These are phyloP conservation scores for Usnea hakonensis DNA, from an alignment of 495 filamentous ascomycete genomes.

Conservation along the genomic window DNA sequence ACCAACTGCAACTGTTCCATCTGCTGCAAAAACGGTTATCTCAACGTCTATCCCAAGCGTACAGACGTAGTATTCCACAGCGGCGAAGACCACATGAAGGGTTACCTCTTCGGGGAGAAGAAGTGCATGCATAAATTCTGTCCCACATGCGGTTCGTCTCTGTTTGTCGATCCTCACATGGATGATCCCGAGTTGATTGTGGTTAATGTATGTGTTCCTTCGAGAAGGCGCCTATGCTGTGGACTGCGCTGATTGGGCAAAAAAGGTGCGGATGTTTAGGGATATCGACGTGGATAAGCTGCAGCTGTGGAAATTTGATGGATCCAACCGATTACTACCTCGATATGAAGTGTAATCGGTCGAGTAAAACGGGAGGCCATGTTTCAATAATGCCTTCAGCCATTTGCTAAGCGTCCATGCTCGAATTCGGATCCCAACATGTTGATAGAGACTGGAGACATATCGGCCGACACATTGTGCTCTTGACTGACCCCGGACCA, in stretches of 20 bases:
- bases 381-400: background rate
- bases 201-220: constrained; percentile 22
- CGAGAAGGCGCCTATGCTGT: background rate
- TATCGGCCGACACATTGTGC: background rate
- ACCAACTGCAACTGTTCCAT: constrained; percentile 38
- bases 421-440: background rate
- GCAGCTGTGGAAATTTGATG: constrained; percentile 18
- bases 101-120: constrained; percentile 25
- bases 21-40: constrained; percentile 36
- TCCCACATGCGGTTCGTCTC: constrained; percentile 24
- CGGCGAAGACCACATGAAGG: constrained; percentile 23
- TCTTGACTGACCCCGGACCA: background rate
- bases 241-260: background rate
- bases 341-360: constrained; percentile 1
- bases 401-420: background rate
- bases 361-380: background rate
- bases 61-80: constrained; percentile 24
- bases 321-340: constrained; percentile 11
- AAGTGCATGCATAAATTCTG: constrained; percentile 27
- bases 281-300: constrained; percentile 27
- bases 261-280: constrained; percentile 29
- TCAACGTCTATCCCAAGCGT: constrained; percentile 30
- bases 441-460: background rate
- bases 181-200: constrained; percentile 14
- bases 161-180: constrained; percentile 10